A percentile compares a stretch with the other conserved stretches of the same genome.
Evolutionary conservation across 345 rosid genomes (phyloP).

Genomic region (Limnanthes douglasii): DNA sequence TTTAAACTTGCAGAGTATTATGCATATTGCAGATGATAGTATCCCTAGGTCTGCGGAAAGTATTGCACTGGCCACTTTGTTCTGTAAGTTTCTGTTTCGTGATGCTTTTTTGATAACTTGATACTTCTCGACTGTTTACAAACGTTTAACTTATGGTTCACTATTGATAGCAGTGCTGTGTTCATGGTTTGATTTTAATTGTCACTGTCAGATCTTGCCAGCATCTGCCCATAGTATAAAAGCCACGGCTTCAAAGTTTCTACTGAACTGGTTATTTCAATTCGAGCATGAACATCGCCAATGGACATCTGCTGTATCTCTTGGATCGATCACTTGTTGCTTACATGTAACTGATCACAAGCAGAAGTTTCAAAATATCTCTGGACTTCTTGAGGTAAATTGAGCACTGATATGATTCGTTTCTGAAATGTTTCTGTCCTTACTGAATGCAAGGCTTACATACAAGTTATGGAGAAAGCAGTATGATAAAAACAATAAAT

Average conservation of each 20-base stretch:
- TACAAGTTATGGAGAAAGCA: too few relatives aligned
- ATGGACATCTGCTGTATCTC: slow-evolving; percentile 91
- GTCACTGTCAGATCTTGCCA: slow-evolving; percentile 85
- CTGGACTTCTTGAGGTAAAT: slow-evolving; percentile 79
- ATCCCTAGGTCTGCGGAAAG: slow-evolving; percentile 85
- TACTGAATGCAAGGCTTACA: too few relatives aligned
- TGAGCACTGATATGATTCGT: too few relatives aligned
- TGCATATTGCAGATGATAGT: slow-evolving; percentile 52
- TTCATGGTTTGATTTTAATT: slow-evolving; percentile 10
- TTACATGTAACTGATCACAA: slow-evolving; percentile 72
- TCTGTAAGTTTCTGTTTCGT: slow-evolving; percentile 33
- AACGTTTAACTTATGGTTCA: too few relatives aligned
- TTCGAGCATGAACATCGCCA: slow-evolving; percentile 85
- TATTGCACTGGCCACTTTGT: slow-evolving; percentile 70
- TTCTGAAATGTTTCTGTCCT: too few relatives aligned
- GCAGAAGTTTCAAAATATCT: slow-evolving; percentile 59
- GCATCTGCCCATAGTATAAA: slow-evolving; percentile 60
- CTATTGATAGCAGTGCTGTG: too few relatives aligned
- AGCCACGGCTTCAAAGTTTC: slow-evolving; percentile 71
- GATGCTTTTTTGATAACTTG: slow-evolving; percentile 3
- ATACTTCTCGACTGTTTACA: slow-evolving; percentile 3
- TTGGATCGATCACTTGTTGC: slow-evolving; percentile 69
- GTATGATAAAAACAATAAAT: too few relatives aligned
- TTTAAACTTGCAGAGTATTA: slow-evolving; percentile 53
- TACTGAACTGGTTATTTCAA: slow-evolving; percentile 64